phyloP scores from a whole-genome alignment of 2,329 filamentous ascomycete genomes.

The Alternaria ethzedia region DNA sequence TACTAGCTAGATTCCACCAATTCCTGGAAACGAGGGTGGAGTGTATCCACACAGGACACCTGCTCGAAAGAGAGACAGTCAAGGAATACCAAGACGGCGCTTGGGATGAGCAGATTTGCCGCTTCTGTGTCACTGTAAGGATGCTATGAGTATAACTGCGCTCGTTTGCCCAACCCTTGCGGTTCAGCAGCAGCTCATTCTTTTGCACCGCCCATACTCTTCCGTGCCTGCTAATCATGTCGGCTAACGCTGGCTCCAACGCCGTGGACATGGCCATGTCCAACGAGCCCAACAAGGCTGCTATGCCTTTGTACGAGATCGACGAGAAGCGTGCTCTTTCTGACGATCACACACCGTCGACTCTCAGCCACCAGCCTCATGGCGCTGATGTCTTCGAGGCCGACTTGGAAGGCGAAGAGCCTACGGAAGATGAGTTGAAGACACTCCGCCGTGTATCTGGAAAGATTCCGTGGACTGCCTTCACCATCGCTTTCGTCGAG shows the following conservation, averaged over 20 bases:
- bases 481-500: constrained; percentile 75
- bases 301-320: constrained; percentile 40
- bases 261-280: constrained; percentile 44
- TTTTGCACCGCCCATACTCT: neutral
- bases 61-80: constrained; percentile 31
- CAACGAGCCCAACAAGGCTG: constrained; percentile 40
- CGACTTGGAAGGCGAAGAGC: constrained; percentile 49
- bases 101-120: constrained; percentile 13
- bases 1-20: neutral
- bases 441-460: constrained; percentile 70
- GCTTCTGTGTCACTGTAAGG: constrained; percentile 3
- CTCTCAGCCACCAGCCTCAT: constrained; percentile 18
- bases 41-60: constrained; percentile 2
- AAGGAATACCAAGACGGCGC: constrained; percentile 27
- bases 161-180: constrained; percentile 1
- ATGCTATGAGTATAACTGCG: constrained; percentile 21
- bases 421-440: constrained; percentile 66
- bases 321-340: constrained; percentile 41
- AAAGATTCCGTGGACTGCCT: constrained; percentile 69
- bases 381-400: constrained; percentile 40
- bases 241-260: constrained; percentile 40
- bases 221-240: constrained; percentile 29
- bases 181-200: constrained; percentile 14
- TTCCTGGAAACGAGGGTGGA: constrained; percentile 1
- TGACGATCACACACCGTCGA: constrained; percentile 22